A percentile compares a stretch with the other conserved stretches of the same genome.
Evolutionary conservation across 345 rosid genomes (phyloP).

Genomic region (Hevea brasiliensis): DNA sequence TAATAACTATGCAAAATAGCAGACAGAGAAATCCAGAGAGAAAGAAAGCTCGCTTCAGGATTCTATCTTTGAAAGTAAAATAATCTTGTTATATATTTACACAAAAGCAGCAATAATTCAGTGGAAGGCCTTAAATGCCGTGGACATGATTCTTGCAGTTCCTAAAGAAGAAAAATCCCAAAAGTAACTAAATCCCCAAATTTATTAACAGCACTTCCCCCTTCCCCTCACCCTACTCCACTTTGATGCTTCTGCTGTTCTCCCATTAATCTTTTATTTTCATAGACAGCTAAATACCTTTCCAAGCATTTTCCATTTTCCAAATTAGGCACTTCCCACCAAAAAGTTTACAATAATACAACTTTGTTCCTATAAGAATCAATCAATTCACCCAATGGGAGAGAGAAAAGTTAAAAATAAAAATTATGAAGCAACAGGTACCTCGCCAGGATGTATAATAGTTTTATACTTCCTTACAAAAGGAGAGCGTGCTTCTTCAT

Average conservation of each 20-base stretch:
- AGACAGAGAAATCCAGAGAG: background rate
- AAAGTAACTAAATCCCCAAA: background rate
- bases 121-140: background rate
- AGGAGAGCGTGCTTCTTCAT: slow-evolving; percentile 70
- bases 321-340: background rate
- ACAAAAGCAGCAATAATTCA: slow-evolving; percentile 1
- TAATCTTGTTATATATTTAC: background rate
- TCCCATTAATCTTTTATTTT: too few species aligned
- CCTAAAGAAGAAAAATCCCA: background rate
- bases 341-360: background rate
- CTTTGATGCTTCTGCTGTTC: too few species aligned
- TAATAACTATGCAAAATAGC: too few species aligned
- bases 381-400: background rate
- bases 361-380: background rate
- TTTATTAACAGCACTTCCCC: too few species aligned
- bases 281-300: background rate
- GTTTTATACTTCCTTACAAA: slow-evolving; percentile 64
- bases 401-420: background rate
- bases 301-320: background rate
- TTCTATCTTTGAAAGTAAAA: background rate
- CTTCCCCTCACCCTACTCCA: too few species aligned
- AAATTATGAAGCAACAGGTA: slow-evolving; percentile 13
- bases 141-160: background rate
- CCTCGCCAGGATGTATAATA: slow-evolving; percentile 76
- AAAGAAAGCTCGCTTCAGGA: background rate